Conservation (phyloP, 441 rosid species). For the Viola pubescens region DNA sequence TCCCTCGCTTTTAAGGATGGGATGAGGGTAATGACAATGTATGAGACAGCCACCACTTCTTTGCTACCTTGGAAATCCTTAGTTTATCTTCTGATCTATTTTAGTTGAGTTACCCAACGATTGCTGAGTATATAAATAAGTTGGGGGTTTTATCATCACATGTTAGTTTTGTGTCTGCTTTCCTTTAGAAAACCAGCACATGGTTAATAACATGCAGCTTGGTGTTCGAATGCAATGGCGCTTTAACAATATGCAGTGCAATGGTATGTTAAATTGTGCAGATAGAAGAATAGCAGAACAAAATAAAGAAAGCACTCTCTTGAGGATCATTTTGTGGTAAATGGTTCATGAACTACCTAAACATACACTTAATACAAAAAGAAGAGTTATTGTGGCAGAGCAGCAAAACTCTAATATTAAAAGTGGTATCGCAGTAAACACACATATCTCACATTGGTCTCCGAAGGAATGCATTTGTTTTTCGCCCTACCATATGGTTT, state of each 20-base stretch:
- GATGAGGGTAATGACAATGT: too few relatives aligned
- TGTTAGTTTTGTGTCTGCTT: too few relatives aligned
- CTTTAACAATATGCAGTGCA: neutral
- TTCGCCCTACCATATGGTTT: slow-evolving; percentile 1
- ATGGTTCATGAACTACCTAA: neutral
- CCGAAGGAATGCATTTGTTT: neutral
- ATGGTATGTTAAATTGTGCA: neutral
- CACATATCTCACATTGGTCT: neutral
- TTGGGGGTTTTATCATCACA: too few relatives aligned
- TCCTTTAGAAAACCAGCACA: too few relatives aligned
- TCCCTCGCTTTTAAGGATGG: too few relatives aligned
- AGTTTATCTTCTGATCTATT: too few relatives aligned
- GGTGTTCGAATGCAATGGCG: neutral
- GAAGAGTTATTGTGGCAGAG: neutral
- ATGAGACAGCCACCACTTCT: too few relatives aligned
- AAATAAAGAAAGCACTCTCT: neutral
- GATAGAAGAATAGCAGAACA: neutral
- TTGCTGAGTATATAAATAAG: too few relatives aligned
- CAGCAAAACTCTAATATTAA: neutral
- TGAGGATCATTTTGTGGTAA: neutral
- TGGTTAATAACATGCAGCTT: neutral
- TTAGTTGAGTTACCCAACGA: too few relatives aligned
- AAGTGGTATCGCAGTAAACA: neutral
- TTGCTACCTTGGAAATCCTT: too few relatives aligned
- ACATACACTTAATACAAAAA: neutral